phyloP scores from a whole-genome alignment of 2,329 filamentous ascomycete genomes.

The Penicillium decumbens region DNA sequence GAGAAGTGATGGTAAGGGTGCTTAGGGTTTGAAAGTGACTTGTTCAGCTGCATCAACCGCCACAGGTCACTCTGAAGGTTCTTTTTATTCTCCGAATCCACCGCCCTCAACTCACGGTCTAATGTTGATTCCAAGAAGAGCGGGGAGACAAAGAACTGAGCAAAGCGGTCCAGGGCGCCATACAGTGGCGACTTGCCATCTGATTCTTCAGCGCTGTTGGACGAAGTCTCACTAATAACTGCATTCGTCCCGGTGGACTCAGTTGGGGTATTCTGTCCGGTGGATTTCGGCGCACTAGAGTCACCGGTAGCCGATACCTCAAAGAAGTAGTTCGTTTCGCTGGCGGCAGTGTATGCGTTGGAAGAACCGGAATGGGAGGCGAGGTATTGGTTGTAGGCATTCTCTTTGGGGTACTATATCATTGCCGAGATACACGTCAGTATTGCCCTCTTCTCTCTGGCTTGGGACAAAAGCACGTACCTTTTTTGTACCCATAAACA shows the following conservation, averaged over 20 bases:
- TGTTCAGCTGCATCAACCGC: constrained; percentile 82
- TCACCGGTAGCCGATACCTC: constrained; percentile 78
- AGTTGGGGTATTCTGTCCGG: constrained; percentile 24
- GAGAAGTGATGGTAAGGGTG: constrained; percentile 91
- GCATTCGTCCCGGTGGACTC: constrained; percentile 12
- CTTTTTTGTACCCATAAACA: constrained; percentile 99
- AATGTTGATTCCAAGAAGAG: constrained; percentile 80
- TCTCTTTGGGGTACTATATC: constrained; percentile 76
- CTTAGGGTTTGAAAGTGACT: constrained; percentile 77
- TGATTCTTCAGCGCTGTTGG: constrained; percentile 20
- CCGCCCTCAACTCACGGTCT: constrained; percentile 79
- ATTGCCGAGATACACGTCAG: constrained; percentile 9
- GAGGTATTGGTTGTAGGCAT: constrained; percentile 91
- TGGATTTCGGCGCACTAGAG: constrained; percentile 31
- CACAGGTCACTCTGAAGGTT: constrained; percentile 87
- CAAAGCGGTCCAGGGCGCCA: constrained; percentile 83
- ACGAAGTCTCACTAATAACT: constrained; percentile 8
- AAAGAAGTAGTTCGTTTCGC: constrained; percentile 97
- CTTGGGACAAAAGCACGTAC: constrained; percentile 37
- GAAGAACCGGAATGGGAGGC: constrained; percentile 84
- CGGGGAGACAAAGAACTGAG: constrained; percentile 87
- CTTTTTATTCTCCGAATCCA: constrained; percentile 97
- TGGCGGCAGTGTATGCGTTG: constrained; percentile 90
- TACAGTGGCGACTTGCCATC: constrained; percentile 57
- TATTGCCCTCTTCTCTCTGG: not conserved